phyloP scores from a whole-genome alignment of 192 early-diverging fungal genomes.

The Mortierella hygrophila region DNA sequence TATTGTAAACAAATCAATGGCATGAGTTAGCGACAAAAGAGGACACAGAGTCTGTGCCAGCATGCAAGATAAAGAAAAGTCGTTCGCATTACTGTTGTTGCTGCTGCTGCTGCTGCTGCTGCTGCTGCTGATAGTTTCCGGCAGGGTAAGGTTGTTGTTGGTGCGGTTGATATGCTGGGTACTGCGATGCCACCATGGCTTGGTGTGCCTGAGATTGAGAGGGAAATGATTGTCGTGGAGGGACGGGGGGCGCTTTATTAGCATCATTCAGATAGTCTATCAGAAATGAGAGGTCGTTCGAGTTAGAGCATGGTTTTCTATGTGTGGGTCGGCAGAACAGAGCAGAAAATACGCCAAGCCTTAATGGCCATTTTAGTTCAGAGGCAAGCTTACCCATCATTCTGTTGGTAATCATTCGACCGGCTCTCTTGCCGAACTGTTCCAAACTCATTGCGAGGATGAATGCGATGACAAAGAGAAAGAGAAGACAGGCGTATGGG shows the following conservation, averaged over 20 bases:
- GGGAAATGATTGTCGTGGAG: slow-evolving; percentile 38
- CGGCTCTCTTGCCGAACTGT: slow-evolving; percentile 39
- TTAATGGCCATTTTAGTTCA: background rate
- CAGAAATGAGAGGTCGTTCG: background rate
- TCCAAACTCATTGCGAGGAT: slow-evolving; percentile 43
- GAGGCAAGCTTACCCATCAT: slow-evolving; percentile 39
- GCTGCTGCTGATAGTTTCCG: background rate
- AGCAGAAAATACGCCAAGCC: background rate
- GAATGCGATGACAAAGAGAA: slow-evolving; percentile 29
- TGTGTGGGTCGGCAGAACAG: background rate
- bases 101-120: too few species aligned
- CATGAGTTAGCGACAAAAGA: background rate
- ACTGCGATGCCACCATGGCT: slow-evolving; percentile 36
- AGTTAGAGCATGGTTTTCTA: background rate
- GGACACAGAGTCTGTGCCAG: background rate
- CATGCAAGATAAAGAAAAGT: background rate
- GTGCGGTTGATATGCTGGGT: slow-evolving; percentile 16
- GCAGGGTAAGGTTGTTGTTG: background rate
- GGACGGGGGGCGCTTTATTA: slow-evolving; percentile 20
- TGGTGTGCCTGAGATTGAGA: slow-evolving; percentile 38
- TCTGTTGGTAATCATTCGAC: slow-evolving; percentile 29
- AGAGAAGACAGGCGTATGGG: slow-evolving; percentile 7
- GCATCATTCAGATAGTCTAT: slow-evolving; percentile 32
- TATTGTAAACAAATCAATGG: background rate
- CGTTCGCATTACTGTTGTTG: background rate